These are phyloP conservation scores for Chaetothyriales sp. DNA, from an alignment of 2,329 filamentous ascomycete species.

Conservation along the genomic window DNA sequence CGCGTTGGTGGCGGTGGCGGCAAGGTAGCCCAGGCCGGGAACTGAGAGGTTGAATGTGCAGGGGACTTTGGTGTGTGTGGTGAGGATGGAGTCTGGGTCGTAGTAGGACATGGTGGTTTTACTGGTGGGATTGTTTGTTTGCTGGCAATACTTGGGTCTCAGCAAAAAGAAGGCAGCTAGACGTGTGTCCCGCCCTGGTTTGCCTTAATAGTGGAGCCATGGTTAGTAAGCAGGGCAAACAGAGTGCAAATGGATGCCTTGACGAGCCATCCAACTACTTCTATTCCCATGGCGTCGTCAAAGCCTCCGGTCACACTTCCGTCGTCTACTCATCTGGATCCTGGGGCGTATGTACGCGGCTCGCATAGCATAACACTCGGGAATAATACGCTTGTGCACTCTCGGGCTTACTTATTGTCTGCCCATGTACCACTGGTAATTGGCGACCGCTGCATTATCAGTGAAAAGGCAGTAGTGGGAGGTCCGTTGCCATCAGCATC, in stretches of 20 bases:
- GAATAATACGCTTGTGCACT: constrained; percentile 69
- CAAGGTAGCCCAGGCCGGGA: constrained; percentile 72
- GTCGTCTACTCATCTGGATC: constrained; percentile 29
- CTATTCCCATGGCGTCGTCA: constrained; percentile 4
- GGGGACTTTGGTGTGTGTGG: constrained; percentile 67
- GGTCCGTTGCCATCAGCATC: constrained; percentile 25
- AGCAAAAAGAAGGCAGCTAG: background rate
- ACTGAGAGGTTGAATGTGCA: constrained; percentile 89
- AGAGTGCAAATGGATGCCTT: background rate
- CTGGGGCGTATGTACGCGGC: constrained; percentile 43
- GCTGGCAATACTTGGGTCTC: background rate
- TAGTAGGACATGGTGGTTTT: constrained; percentile 25
- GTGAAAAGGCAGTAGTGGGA: constrained; percentile 43
- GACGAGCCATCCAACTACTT: background rate
- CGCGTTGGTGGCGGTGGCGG: constrained; percentile 57
- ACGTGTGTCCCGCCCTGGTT: too few species aligned
- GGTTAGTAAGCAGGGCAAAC: background rate
- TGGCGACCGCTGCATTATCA: constrained; percentile 66
- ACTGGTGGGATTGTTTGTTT: background rate
- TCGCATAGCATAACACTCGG: constrained; percentile 64
- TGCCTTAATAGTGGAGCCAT: background rate
- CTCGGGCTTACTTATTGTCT: constrained; percentile 65
- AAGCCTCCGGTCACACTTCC: constrained; percentile 19
- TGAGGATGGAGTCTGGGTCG: constrained; percentile 33
- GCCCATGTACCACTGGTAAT: constrained; percentile 64